Evolutionary conservation across 257 asterid genomes (phyloP).

Genomic region (Solanum medicagineum): DNA sequence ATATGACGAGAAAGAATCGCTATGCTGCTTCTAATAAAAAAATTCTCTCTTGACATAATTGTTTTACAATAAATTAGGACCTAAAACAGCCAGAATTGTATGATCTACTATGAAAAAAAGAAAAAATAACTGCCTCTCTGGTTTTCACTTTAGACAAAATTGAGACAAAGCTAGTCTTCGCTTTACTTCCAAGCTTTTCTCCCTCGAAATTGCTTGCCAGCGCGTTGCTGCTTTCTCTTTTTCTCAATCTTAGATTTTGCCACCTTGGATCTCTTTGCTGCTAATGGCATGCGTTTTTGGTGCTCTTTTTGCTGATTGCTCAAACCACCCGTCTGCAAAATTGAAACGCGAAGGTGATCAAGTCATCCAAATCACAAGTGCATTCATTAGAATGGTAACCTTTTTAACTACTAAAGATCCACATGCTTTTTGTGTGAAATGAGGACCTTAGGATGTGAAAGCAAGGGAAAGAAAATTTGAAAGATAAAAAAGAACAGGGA

Average conservation of each 20-base stretch:
- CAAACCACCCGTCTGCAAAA: slow-evolving; percentile 60
- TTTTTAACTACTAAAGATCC: background rate
- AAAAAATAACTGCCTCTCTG: background rate
- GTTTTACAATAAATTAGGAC: background rate
- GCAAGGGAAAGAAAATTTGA: background rate
- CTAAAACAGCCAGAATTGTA: background rate
- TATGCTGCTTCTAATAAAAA: background rate
- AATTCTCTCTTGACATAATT: background rate
- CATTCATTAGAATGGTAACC: background rate
- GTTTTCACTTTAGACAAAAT: background rate
- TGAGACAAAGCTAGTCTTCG: background rate
- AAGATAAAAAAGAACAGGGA: background rate
- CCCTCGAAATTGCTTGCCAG: slow-evolving; percentile 79
- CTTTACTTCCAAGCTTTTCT: slow-evolving; percentile 88
- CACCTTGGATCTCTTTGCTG: slow-evolving; percentile 51
- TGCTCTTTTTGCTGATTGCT: slow-evolving; percentile 76
- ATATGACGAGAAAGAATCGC: background rate
- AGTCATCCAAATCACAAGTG: background rate
- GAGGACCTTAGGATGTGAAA: background rate
- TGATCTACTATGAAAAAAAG: background rate
- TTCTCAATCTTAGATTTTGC: slow-evolving; percentile 33
- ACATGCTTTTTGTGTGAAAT: background rate
- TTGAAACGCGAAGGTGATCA: background rate
- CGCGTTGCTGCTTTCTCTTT: slow-evolving; percentile 25
- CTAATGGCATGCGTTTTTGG: slow-evolving; percentile 66